Evolutionary conservation across 257 asterid genomes (phyloP).

Genomic region (Rauvolfia tetraphylla): DNA sequence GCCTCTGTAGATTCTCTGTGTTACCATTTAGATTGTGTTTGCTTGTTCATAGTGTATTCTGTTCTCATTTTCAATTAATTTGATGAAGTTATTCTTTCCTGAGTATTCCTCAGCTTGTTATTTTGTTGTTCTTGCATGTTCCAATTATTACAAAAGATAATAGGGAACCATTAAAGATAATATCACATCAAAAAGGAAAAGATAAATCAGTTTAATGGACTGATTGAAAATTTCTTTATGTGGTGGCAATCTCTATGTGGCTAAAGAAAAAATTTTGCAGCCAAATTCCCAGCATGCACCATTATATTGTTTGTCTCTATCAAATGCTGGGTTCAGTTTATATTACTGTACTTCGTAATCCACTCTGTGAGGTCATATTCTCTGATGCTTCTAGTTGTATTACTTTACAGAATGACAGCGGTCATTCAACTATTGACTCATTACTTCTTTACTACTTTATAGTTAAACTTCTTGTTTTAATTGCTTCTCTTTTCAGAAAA

Average conservation of each 20-base stretch:
- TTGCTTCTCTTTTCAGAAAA: neutral
- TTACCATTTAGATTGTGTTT: neutral
- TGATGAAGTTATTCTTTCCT: neutral
- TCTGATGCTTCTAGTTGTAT: neutral
- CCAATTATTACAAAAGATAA: neutral
- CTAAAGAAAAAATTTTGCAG: neutral
- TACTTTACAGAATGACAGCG: neutral
- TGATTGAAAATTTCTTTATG: neutral
- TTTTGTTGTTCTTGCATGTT: neutral
- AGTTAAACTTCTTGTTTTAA: neutral
- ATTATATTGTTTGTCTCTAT: neutral
- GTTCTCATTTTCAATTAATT: slow-evolving; percentile 1
- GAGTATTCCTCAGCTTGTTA: neutral
- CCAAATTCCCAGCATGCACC: neutral
- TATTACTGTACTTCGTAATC: neutral
- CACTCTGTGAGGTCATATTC: neutral
- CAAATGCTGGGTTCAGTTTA: neutral
- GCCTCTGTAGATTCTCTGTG: neutral
- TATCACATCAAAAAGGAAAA: neutral
- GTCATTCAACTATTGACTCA: neutral
- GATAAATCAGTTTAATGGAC: neutral
- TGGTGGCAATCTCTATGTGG: neutral
- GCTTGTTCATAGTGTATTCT: neutral
- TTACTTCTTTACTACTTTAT: neutral
- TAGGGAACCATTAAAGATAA: neutral